These are phyloP conservation scores for Neonectria magnoliae DNA, from an alignment of 2,329 filamentous ascomycete species.

Conservation along the genomic window DNA sequence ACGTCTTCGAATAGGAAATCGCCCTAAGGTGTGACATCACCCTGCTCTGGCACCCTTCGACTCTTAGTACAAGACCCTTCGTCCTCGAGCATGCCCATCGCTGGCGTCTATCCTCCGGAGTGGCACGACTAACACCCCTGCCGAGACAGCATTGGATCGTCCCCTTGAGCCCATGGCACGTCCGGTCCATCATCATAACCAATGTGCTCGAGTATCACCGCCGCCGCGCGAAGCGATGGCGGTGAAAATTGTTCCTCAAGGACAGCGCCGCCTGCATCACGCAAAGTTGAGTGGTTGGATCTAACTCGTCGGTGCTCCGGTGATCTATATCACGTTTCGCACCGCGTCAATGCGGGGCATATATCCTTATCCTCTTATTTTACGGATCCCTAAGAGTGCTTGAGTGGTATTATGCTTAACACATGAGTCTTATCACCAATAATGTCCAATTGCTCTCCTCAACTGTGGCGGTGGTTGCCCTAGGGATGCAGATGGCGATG, in stretches of 20 bases:
- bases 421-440: neutral
- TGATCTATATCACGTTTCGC: constrained; percentile 2
- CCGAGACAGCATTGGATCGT: constrained; percentile 17
- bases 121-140: constrained; percentile 21
- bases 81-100: constrained; percentile 9
- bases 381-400: neutral
- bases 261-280: constrained; percentile 7
- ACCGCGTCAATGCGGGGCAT: neutral
- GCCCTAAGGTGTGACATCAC: constrained; percentile 21
- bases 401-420: neutral
- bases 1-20: constrained; percentile 18
- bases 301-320: neutral
- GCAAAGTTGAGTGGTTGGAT: constrained; percentile 7
- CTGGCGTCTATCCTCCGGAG: constrained; percentile 19
- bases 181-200: constrained; percentile 2
- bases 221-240: constrained; percentile 10
- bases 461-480: neutral
- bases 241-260: neutral
- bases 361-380: too few species aligned
- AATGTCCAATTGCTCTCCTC: neutral
- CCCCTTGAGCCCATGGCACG: constrained; percentile 5
- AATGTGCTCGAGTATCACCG: constrained; percentile 4
- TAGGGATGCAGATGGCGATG: neutral
- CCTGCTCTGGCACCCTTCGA: neutral
- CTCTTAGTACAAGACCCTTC: constrained; percentile 8